Evolutionary conservation across 164 flowering plant genomes (phyloP).

Genomic region (Liquidambar formosana): DNA sequence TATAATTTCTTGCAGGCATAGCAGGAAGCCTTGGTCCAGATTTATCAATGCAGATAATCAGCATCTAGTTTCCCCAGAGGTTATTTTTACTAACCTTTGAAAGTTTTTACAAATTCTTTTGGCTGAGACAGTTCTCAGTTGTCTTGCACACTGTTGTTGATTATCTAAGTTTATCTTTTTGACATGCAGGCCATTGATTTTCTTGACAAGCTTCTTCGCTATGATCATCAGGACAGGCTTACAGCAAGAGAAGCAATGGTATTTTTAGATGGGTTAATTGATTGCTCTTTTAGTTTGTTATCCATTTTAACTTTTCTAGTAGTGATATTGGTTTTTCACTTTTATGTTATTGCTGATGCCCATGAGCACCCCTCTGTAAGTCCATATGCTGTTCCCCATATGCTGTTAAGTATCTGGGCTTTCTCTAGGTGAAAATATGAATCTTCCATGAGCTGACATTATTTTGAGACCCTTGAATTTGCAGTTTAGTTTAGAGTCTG

Average conservation of each 20-base stretch:
- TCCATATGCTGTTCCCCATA: no score
- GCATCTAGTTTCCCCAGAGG: slow-evolving; percentile 81
- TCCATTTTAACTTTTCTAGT: neutral
- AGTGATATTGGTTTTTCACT: no score
- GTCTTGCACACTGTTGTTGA: neutral
- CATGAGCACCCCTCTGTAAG: no score
- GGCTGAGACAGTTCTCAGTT: neutral
- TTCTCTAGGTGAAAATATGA: no score
- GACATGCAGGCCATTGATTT: slow-evolving; percentile 80
- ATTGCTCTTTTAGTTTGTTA: neutral
- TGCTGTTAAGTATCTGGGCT: no score
- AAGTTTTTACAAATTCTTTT: neutral
- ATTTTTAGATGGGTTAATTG: slow-evolving; percentile 9
- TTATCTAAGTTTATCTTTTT: slow-evolving; percentile 6
- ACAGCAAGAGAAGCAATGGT: slow-evolving; percentile 94
- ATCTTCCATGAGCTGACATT: no score
- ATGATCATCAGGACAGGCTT: slow-evolving; percentile 87
- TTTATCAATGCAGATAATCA: slow-evolving; percentile 82
- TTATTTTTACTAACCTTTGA: slow-evolving; percentile 12
- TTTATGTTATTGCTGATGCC: no score
- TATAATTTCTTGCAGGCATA: slow-evolving; percentile 56
- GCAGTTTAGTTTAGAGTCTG: no score
- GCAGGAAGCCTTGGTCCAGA: slow-evolving; percentile 84
- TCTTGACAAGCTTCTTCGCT: slow-evolving; percentile 87
- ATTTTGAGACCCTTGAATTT: no score